Percentiles rank a stretch among this genome's conserved stretches.
These are phyloP conservation scores for Coemansia sp. DNA, from an alignment of 192 early-diverging fungal genomes.

Conservation along the genomic window DNA sequence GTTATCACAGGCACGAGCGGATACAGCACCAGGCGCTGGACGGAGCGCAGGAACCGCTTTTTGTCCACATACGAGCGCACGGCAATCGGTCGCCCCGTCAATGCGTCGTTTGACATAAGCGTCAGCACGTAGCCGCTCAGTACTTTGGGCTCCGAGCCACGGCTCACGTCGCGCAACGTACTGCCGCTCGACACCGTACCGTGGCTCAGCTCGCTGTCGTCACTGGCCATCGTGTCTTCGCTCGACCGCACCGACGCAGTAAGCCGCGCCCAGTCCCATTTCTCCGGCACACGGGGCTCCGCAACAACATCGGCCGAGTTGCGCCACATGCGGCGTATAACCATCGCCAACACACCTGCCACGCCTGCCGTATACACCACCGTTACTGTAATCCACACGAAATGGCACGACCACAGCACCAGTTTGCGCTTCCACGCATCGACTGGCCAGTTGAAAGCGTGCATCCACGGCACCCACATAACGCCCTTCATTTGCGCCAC, in stretches of 20 bases:
- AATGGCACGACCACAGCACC: constrained; percentile 46
- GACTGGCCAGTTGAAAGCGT: constrained; percentile 39
- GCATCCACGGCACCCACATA: constrained; percentile 37
- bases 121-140: constrained; percentile 38
- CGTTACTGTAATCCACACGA: constrained; percentile 30
- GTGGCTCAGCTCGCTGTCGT: too few species aligned
- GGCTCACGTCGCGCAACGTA: background rate
- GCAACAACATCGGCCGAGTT: constrained; percentile 30
- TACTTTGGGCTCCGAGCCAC: background rate
- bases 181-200: background rate
- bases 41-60: constrained; percentile 35
- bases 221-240: background rate
- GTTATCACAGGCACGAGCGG: constrained; percentile 47
- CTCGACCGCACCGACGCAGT: constrained; percentile 15
- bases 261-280: constrained; percentile 44
- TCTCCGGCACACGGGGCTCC: constrained; percentile 38
- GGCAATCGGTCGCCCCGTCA: constrained; percentile 16
- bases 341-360: constrained; percentile 15
- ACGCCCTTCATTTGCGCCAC: constrained; percentile 31
- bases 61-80: constrained; percentile 42
- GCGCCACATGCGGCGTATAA: constrained; percentile 42
- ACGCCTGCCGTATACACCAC: constrained; percentile 32
- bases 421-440: constrained; percentile 8
- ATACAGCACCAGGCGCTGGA: constrained; percentile 43
- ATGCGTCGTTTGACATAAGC: constrained; percentile 11